A percentile compares a stretch with the other conserved stretches of the same genome.
phyloP scores from a whole-genome alignment of 768 basidiomycete genomes.

The Austroboletus eburneus region DNA sequence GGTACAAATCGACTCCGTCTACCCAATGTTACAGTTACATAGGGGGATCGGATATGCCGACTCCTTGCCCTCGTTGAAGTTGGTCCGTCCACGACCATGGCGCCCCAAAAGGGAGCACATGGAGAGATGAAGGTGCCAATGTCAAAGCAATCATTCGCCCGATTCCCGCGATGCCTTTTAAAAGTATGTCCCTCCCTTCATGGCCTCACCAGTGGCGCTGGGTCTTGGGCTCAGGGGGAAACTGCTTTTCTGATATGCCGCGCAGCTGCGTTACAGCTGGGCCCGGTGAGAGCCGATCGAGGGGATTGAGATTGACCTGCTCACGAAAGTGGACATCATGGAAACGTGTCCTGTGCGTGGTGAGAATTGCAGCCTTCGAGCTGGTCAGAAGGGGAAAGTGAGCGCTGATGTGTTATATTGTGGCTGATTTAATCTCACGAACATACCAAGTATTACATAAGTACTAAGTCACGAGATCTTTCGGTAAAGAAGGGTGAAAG shows the following conservation, averaged over 20 bases:
- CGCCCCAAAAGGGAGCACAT: neutral
- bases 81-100: neutral
- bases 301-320: slow-evolving; percentile 71
- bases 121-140: slow-evolving; percentile 10
- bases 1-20: no score
- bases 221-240: slow-evolving; percentile 39
- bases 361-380: slow-evolving; percentile 70
- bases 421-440: no score
- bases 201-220: slow-evolving; percentile 22
- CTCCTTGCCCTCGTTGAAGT: no score
- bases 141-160: slow-evolving; percentile 28
- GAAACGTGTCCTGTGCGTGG: slow-evolving; percentile 43
- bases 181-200: slow-evolving; percentile 18
- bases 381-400: slow-evolving; percentile 32
- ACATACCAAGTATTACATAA: no score
- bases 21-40: no score
- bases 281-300: slow-evolving; percentile 59
- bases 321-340: slow-evolving; percentile 45
- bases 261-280: slow-evolving; percentile 51
- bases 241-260: slow-evolving; percentile 66
- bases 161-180: slow-evolving; percentile 54
- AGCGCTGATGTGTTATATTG: no score
- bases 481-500: no score
- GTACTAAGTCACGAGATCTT: no score
- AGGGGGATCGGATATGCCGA: no score